Evolutionary conservation across 441 rosid genomes (phyloP), one percentile per base, ranked within the genome.

Genomic region (Brassica balearica): DNA sequence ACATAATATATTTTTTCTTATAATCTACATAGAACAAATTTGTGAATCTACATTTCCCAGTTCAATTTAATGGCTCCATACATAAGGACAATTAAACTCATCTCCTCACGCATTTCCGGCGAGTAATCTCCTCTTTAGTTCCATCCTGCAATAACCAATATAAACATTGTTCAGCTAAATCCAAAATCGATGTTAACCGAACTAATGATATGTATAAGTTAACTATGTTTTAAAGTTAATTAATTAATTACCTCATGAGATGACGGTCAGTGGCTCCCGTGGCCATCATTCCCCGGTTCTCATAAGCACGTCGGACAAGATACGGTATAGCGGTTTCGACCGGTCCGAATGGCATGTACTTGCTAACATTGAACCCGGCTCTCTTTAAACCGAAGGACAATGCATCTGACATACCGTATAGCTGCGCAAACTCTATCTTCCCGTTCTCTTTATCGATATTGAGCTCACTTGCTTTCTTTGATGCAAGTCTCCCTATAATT

Each of bases 321-420:
- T 95, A 95, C 0, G 97, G 99, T 14, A 95, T 87, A 1, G 92
- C 94, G 66, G 75, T 84, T 4, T 85, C 97, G 0, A 95, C 84
- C 0, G 92, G 91, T 46, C 98, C 99, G 10, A 81, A 95, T 0
- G 99, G 97, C 90, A 91, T 82, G 76, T 95, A 95, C 74, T 95
- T 95, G 81, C 98, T 91, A 6, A 95, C 96, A 65, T 83, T 88
- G 78, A 95, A 91, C 67, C 99, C 99, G 11, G 93, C 95, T 65
- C 90, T 91, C 82, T 82, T 88, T 75, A 93, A 77, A 5, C 95
- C 92, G 12, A 83, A 88, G 2, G 98, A 93, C 70, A 90, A 81
- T 4, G 92, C 89, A 12, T 95, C 98, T 0, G 96, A 84, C 98
- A 95, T 95, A 17, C 99, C 99, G 6, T 91, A 90, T 0, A 95